Percentiles rank a stretch among this genome's conserved stretches.
These are phyloP conservation scores for Sedum album DNA, from an alignment of 164 flowering plant genomes.

Conservation along the genomic window DNA sequence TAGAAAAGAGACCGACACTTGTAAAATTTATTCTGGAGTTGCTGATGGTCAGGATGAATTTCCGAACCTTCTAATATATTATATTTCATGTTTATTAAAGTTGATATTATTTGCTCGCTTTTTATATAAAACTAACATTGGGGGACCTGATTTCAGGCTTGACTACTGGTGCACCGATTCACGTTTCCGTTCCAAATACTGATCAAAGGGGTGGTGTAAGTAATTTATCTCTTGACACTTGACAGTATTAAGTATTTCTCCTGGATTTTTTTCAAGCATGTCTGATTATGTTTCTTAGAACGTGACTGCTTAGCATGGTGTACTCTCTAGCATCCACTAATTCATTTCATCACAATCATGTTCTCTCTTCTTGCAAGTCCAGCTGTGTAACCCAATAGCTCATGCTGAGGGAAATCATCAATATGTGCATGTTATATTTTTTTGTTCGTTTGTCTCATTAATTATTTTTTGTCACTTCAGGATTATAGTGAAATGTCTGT, in stretches of 20 bases:
- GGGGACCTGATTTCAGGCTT: conserved; percentile 48
- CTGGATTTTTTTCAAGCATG: background rate
- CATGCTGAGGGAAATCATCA: background rate
- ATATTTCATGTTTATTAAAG: no score
- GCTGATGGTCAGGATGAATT: conserved; percentile 53
- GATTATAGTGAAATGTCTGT: conserved; percentile 86
- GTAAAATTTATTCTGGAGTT: conserved; percentile 71
- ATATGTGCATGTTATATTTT: background rate
- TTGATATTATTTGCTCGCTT: no score
- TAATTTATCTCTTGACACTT: conserved; percentile 13
- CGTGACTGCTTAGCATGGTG: no score
- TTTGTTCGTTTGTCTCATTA: background rate
- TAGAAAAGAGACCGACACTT: no score
- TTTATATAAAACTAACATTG: background rate
- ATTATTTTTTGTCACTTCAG: conserved; percentile 32
- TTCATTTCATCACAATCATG: no score
- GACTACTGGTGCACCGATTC: conserved; percentile 89
- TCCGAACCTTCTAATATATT: no score
- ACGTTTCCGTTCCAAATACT: conserved; percentile 81
- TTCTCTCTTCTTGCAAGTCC: no score
- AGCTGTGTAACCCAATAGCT: no score
- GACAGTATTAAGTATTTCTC: background rate
- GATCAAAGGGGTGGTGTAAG: conserved; percentile 95
- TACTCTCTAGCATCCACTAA: no score
- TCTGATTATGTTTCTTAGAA: no score